Evolutionary conservation across 768 basidiomycete genomes (phyloP), one percentile per base, ranked within the genome.

Genomic region (Lentinula sp.): DNA sequence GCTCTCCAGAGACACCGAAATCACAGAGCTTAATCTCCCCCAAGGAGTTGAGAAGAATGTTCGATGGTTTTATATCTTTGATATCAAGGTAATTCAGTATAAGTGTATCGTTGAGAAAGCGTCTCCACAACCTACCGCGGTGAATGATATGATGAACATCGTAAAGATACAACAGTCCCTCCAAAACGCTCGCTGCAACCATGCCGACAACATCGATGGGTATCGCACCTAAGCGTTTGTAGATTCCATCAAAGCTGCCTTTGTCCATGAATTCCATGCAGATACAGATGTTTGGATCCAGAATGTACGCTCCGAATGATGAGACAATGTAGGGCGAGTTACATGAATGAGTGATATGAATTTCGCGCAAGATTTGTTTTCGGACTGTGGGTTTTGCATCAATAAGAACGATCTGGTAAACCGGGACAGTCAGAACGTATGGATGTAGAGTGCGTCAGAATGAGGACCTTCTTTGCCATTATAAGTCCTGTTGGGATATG

Each of bases 1-100:
- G 83, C 72, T 99, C 97, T 35, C 97, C 97, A 1, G 95, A 98
- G 6, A 99, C 97, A 43, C 96, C 97, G 71, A 98, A 99, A 74
- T 99, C 97, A 69, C 96, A 98, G 58, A 99, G 95, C 78, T 99
- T 99, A 82, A 98, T 95, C 65, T 97, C 88, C 32, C 97, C 97
- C 53, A 81, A 78, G 6, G 96, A 97, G 71, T 98, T 98, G 76
- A 82, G 94, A 50, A 98, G 80, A 64, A 99, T 97, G 69, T 99
- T 99, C 15, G 95, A 97, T 35, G 97, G 97, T 74, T 46, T 46
- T 16, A 46, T 46, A n/a, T 46, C 45, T 46, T 13, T 10, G 13
- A 55, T 32, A 9, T 13, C 49, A 12, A 12, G 10, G 28, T 28
- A 28, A 28, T 28, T 28, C 28, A 28, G 28, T 28, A 28, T 32